These are phyloP conservation scores for Canariomyces notabilis DNA, from an alignment of 2,329 filamentous ascomycete species.

Conservation along the genomic window DNA sequence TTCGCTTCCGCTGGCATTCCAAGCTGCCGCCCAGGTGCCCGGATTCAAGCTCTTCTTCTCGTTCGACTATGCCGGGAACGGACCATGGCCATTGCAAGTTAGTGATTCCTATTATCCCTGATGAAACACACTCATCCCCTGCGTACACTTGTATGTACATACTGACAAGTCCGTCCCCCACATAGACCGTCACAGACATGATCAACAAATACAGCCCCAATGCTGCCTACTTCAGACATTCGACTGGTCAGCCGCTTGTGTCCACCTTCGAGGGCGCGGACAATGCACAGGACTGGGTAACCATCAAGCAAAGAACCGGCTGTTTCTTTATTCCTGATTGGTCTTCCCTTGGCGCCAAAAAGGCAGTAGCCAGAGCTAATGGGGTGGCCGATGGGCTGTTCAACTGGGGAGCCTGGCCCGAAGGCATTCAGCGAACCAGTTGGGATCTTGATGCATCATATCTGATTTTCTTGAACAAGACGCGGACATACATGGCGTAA, in stretches of 20 bases:
- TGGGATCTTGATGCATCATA: slow-evolving; percentile 33
- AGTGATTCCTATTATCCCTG: too few relatives aligned
- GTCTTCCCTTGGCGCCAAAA: slow-evolving; percentile 34
- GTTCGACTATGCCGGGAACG: too few relatives aligned
- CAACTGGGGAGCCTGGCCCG: slow-evolving; percentile 36
- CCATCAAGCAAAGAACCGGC: slow-evolving; percentile 33
- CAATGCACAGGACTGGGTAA: slow-evolving; percentile 39
- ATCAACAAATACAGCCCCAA: too few relatives aligned
- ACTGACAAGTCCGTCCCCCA: too few relatives aligned
- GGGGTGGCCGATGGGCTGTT: slow-evolving; percentile 34
- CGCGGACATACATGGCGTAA: slow-evolving; percentile 45
- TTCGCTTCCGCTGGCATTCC: too few relatives aligned
- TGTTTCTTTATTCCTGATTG: slow-evolving; percentile 45
- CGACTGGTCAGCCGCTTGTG: slow-evolving; percentile 40
- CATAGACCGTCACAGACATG: too few relatives aligned
- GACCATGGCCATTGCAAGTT: too few relatives aligned
- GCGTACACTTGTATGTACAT: too few relatives aligned
- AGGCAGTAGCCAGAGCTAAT: slow-evolving; percentile 17
- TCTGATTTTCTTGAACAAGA: slow-evolving; percentile 29
- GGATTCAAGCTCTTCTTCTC: too few relatives aligned
- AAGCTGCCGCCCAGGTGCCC: too few relatives aligned
- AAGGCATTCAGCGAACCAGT: slow-evolving; percentile 28
- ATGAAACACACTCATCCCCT: too few relatives aligned
- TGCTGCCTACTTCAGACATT: too few relatives aligned
- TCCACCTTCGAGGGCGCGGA: slow-evolving; percentile 47